A percentile compares a stretch with the other conserved stretches of the same genome.
phyloP scores from a whole-genome alignment of 805 yeast species.

The Saccharomycopsis olivae region DNA sequence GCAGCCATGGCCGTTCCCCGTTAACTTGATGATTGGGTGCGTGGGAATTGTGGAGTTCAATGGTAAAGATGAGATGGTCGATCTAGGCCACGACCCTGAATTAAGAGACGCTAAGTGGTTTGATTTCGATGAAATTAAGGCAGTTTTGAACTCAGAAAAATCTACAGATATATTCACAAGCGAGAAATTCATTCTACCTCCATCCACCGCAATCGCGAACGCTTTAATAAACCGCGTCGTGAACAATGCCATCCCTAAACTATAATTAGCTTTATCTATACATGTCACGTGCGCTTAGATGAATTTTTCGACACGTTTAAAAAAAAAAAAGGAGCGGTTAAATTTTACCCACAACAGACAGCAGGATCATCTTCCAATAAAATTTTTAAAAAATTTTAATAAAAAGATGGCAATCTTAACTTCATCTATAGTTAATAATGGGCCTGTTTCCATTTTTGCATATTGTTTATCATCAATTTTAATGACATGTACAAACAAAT shows the following conservation, averaged over 20 bases:
- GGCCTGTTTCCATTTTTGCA: slow-evolving; percentile 57
- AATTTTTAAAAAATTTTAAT: too few relatives aligned
- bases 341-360: too few relatives aligned
- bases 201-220: slow-evolving; percentile 24
- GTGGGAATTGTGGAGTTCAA: slow-evolving; percentile 66
- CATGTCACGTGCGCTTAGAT: too few relatives aligned
- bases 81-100: slow-evolving; percentile 78
- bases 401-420: slow-evolving; percentile 19
- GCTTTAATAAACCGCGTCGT: slow-evolving; percentile 19
- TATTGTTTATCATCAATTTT: slow-evolving; percentile 92
- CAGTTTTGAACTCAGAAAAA: slow-evolving; percentile 25
- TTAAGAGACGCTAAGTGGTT: slow-evolving; percentile 83
- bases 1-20: slow-evolving; percentile 98
- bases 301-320: too few relatives aligned
- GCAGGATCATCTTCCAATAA: too few relatives aligned
- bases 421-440: slow-evolving; percentile 31
- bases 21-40: slow-evolving; percentile 89
- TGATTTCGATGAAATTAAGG: slow-evolving; percentile 39
- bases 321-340: too few relatives aligned
- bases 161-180: slow-evolving; percentile 13
- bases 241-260: slow-evolving; percentile 6
- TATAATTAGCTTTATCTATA: slow-evolving; percentile 3
- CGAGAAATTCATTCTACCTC: slow-evolving; percentile 20
- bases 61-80: slow-evolving; percentile 51
- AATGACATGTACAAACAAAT: slow-evolving; percentile 97